Evolutionary conservation across 352 stramenopile genomes (phyloP).

Genomic region (Pythium apleroticum): DNA sequence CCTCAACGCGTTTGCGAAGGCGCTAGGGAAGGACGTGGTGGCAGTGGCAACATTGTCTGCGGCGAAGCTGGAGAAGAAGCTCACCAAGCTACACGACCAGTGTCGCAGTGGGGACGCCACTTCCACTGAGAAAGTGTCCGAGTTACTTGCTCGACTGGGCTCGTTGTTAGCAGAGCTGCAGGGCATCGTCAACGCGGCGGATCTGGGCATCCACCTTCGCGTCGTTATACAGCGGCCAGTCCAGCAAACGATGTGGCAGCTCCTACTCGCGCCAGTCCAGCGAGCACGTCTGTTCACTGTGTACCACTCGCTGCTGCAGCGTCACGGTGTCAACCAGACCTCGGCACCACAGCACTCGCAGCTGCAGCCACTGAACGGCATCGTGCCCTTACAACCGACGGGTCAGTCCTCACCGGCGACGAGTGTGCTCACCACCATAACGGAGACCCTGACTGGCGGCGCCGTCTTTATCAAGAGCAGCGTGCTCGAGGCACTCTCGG

Average conservation of each 20-base stretch:
- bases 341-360: not conserved
- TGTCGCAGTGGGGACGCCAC: not conserved
- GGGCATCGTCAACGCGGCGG: constrained; percentile 23
- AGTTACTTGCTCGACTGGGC: not conserved
- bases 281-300: constrained; percentile 35
- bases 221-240: constrained; percentile 25
- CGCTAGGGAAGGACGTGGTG: constrained; percentile 3
- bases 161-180: constrained; percentile 17
- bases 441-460: not conserved
- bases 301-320: constrained; percentile 24
- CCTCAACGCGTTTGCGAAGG: constrained; percentile 6
- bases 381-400: not conserved
- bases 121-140: not conserved
- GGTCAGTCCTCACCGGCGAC: not conserved
- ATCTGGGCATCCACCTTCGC: constrained; percentile 32
- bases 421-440: not conserved
- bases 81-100: constrained; percentile 6
- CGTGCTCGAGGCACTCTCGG: not conserved
- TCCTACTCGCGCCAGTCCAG: constrained; percentile 41
- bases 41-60: constrained; percentile 21
- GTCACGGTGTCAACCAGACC: not conserved
- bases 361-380: not conserved
- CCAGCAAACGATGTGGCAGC: constrained; percentile 40
- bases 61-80: constrained; percentile 22
- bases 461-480: constrained; percentile 8